phyloP scores from a whole-genome alignment of 805 yeast species.

The Myxozyma monticola region DNA sequence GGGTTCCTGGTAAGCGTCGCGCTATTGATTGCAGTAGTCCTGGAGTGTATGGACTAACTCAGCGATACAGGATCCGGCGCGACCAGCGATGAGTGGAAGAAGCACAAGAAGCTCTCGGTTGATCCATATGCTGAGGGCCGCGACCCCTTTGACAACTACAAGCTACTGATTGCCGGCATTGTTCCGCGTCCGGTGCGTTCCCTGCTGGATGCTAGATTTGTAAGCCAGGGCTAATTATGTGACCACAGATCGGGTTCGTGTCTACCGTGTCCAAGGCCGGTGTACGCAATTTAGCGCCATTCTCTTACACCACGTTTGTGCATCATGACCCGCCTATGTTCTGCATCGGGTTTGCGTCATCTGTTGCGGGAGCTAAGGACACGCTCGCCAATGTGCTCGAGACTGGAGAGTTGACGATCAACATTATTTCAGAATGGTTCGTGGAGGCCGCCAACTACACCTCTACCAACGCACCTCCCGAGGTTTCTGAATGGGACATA shows the following conservation, averaged over 20 bases:
- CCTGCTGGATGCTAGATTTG: too few relatives aligned
- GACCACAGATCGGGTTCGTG: slow-evolving; percentile 59
- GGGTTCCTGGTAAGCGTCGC: too few relatives aligned
- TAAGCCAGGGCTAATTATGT: too few relatives aligned
- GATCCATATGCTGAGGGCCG: slow-evolving; percentile 51
- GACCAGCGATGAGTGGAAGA: slow-evolving; percentile 46
- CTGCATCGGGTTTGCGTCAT: too few relatives aligned
- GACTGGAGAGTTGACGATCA: slow-evolving; percentile 56
- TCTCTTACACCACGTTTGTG: slow-evolving; percentile 53
- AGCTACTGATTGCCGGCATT: slow-evolving; percentile 52
- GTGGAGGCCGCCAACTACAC: slow-evolving; percentile 61
- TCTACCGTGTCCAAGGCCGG: slow-evolving; percentile 51
- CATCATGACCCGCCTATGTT: slow-evolving; percentile 61
- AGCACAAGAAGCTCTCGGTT: slow-evolving; percentile 47
- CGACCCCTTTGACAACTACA: slow-evolving; percentile 49
- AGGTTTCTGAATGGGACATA: slow-evolving; percentile 55
- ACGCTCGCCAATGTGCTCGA: slow-evolving; percentile 51
- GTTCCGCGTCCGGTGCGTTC: slow-evolving; percentile 65
- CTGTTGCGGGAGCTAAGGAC: slow-evolving; percentile 53
- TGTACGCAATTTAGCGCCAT: slow-evolving; percentile 56
- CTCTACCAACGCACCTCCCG: slow-evolving; percentile 49
- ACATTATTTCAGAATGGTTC: slow-evolving; percentile 63
- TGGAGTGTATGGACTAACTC: too few relatives aligned
- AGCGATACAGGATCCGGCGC: slow-evolving; percentile 57
- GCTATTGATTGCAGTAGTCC: too few relatives aligned